phyloP scores from a whole-genome alignment of 169 alveolate species.

The Eimeria praecox region DNA sequence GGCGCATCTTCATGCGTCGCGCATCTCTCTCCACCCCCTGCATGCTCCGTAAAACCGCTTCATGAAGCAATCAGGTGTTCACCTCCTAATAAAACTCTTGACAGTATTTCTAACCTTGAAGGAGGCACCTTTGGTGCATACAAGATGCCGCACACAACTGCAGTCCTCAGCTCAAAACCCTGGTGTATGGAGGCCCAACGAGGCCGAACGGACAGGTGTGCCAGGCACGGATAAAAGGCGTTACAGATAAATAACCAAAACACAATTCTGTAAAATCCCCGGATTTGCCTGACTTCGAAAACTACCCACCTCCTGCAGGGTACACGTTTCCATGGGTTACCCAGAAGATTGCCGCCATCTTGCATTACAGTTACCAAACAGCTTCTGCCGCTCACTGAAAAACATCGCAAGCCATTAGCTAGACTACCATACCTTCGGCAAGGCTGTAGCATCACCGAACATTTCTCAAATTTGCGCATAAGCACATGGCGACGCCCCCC shows the following conservation, averaged over 20 bases:
- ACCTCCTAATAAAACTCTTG: neutral
- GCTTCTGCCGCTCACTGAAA: no score
- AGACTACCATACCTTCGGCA: no score
- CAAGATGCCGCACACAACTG: neutral
- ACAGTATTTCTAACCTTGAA: neutral
- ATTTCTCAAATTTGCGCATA: no score
- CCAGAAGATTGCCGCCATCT: neutral
- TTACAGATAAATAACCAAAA: neutral
- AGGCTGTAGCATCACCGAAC: no score
- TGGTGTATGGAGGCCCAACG: neutral
- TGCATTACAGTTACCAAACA: no score
- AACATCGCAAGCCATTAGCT: no score
- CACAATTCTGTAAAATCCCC: neutral
- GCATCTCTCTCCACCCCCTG: neutral
- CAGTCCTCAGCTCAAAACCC: neutral
- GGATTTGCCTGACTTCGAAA: neutral
- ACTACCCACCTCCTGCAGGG: neutral
- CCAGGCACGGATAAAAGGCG: neutral
- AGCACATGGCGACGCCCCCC: no score
- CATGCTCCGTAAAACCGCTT: neutral
- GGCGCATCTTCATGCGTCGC: neutral
- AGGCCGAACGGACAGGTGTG: neutral
- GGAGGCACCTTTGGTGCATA: no score
- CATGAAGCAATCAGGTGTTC: neutral
- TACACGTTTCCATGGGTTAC: neutral